phyloP scores from a whole-genome alignment of 106 monocot species.

The Platanthera zijinensis region DNA sequence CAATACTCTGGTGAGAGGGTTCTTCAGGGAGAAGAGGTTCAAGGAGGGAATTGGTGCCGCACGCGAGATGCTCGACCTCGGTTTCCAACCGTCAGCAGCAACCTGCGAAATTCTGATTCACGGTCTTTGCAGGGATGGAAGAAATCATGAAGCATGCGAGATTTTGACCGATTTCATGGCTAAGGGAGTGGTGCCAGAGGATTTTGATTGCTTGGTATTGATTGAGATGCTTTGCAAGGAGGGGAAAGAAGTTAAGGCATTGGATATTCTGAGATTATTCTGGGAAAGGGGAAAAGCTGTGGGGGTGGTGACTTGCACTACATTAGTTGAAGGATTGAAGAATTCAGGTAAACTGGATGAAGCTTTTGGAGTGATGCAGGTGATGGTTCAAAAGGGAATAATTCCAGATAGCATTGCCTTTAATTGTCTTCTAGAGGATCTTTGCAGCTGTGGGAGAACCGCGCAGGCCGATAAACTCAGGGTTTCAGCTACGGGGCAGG shows the following conservation, averaged over 20 bases:
- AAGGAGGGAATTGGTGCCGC: conserved; percentile 60
- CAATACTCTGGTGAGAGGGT: conserved; percentile 63
- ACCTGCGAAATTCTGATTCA: conserved; percentile 65
- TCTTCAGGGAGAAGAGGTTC: conserved; percentile 39
- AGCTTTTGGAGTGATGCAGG: conserved; percentile 34
- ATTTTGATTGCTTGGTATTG: conserved; percentile 52
- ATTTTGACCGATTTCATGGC: conserved; percentile 40
- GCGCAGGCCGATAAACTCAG: conserved; percentile 47
- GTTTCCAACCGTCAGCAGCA: conserved; percentile 31
- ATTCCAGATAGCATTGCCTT: conserved; percentile 55
- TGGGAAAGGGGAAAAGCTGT: conserved; percentile 29
- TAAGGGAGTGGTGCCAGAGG: conserved; percentile 40
- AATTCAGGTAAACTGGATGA: conserved; percentile 39
- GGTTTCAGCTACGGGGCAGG: conserved; percentile 27
- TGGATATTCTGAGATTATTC: conserved; percentile 36
- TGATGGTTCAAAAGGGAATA: conserved; percentile 46
- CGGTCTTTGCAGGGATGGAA: conserved; percentile 48
- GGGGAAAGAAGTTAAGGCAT: conserved; percentile 28
- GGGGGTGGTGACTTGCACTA: conserved; percentile 35
- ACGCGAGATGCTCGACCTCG: conserved; percentile 79
- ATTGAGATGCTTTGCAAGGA: conserved; percentile 37
- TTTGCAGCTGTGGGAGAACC: conserved; percentile 53
- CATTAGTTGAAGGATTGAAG: conserved; percentile 59
- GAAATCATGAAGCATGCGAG: conserved; percentile 27
- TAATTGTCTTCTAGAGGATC: conserved; percentile 52